Base-by-base conservation (phyloP, 2,329 filamentous ascomycete genomes). In the Paraconiothyrium brasiliense region DNA sequence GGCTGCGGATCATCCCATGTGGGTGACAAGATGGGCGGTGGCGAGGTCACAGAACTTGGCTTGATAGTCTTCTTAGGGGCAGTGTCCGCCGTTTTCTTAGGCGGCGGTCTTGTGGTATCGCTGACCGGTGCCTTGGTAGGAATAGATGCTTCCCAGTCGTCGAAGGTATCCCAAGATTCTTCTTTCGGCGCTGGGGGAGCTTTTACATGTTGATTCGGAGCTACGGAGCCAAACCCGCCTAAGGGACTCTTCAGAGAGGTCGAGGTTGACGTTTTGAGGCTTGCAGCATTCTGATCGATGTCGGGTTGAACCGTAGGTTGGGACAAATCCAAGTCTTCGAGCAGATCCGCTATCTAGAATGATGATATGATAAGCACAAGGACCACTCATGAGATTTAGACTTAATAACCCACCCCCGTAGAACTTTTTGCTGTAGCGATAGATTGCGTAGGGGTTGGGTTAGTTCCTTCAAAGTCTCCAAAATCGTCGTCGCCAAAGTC, bases 131-230 rank as follows among this genome's bases (percentile, higher is more conserved):
- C 22, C 57, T 64, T 65, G 0, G 61, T 64, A 3, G 72, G 70
- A 46, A 76, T 75, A n/a, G 76, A 72, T 56, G 74, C 73, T 61
- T 78, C 77, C 77, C 76, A 78, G 46, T 79, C 77, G 52, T 78
- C 76, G 41, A 84, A 84, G 51, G 82, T 80, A 54, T 83, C 82
- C 82, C 83, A 84, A 7, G 69, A 67, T 39, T 82, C 79, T 41
- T 71, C 59, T 24, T 67, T 58, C 20, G 58, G 32, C 43, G 48
- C 34, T 34, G 56, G 47, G 11, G 48, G 24, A 7, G 61, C 22
- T 24, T 56, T 32, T 30, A 56, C 13, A 32, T 64, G 39, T 46
- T 65, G 66, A 4, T 59, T 14, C 9, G 48, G 46, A 35, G 50
- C 7, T 22, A 63, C 52, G 27, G 65, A 56, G 30, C 68, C 69